Base-by-base conservation (phyloP, 1,284 basidiomycete species). In the Pulveroboletus sp. region DNA sequence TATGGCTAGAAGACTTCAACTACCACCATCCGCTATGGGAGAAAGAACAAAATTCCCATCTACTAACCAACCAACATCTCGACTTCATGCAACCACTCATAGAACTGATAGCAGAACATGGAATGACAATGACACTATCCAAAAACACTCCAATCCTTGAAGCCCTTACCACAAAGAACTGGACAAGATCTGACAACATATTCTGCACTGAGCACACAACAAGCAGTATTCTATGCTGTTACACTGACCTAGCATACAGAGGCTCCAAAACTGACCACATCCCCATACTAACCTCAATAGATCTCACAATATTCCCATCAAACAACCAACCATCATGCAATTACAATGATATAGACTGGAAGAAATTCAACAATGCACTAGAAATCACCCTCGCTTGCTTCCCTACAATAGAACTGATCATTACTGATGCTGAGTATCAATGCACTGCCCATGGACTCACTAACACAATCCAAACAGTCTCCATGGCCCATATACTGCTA, bases 11-110 rank as follows among this genome's bases (percentile, higher is more conserved):
- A 1, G 45, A 57, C 14, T 57, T 57, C 11, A 57, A 57, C n/a
- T 2, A 6, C 0, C 80, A 83, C 61, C 78, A 82, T 65, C 77
- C 74, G 0, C 26, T 74, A 1, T 83, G 80, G 81, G 78, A 81
- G 5, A 70, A 75, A 6, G 52, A 60, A 0, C 28, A 56, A 0
- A 79, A 82, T 56, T 7, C 49, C 0, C 76, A 57, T 8, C 28
- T 55, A 12, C 45, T 57, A 0, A 47, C 31, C 0, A 54, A 47
- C 17, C 1, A 5, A 75, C 8, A 59, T 4, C 49, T 58, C 1
- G 20, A 43, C 1, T 8, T 8, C 1, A 17, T 54, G 0, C 38
- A 58, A 42, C 49, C 46, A 0, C 47, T 60, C 0, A 14, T 63
- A 0, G n/a, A 39, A 8, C 50, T 61, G 0, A 38, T 61, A 0